phyloP scores from a whole-genome alignment of 768 basidiomycete species.

The Lactarius sanguifluus region DNA sequence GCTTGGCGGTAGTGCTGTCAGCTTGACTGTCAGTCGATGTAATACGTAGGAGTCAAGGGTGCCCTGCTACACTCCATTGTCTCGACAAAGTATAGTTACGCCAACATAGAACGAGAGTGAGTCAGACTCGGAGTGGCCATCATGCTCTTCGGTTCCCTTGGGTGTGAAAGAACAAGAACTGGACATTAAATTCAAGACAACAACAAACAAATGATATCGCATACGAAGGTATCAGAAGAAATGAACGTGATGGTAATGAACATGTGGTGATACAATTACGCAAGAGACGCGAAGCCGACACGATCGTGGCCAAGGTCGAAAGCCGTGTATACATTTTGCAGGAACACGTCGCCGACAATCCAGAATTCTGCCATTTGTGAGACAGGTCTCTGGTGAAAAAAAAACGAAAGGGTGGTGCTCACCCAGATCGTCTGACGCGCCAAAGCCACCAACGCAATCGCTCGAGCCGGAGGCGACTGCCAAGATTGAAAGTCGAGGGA shows the following conservation, averaged over 20 bases:
- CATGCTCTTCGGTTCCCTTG: background rate
- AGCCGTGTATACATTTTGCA: background rate
- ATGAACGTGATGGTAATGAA: background rate
- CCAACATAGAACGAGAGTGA: background rate
- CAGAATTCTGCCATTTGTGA: background rate
- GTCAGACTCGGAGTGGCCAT: too few species aligned
- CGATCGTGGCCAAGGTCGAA: background rate
- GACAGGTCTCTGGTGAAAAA: background rate
- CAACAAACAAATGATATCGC: background rate
- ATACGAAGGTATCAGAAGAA: background rate
- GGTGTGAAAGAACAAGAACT: background rate
- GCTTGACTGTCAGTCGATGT: background rate
- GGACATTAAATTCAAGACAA: background rate
- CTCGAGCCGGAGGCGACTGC: background rate
- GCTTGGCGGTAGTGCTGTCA: background rate
- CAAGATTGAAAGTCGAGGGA: background rate
- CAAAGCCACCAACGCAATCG: background rate
- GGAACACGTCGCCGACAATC: background rate
- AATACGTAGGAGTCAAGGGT: too few species aligned
- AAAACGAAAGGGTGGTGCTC: background rate
- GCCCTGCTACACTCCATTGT: background rate
- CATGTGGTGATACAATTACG: background rate
- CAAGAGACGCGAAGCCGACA: background rate
- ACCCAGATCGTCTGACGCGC: background rate
- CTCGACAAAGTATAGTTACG: background rate